Conservation (phyloP, 75 land plant genomes). For the Larix kaempferi region DNA sequence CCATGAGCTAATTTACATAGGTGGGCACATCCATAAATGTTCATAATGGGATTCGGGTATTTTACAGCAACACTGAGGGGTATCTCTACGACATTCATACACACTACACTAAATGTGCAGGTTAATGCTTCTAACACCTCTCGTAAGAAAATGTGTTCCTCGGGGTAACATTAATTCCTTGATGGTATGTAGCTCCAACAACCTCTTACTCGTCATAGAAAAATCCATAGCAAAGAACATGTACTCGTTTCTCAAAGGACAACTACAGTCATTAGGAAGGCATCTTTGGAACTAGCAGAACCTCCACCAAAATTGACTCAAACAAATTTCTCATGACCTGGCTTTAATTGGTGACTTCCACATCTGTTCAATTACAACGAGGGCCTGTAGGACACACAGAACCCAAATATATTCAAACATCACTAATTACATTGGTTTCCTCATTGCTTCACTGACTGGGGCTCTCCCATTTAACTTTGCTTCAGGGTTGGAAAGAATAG, state of each 20-base stretch:
- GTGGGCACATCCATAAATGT: background rate
- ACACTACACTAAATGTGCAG: background rate
- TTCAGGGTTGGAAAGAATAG: conserved; percentile 1
- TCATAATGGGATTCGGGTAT: background rate
- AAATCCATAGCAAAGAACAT: background rate
- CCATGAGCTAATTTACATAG: background rate
- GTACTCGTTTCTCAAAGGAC: background rate
- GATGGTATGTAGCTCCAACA: background rate
- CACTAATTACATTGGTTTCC: background rate
- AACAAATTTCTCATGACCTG: background rate
- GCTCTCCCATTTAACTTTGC: background rate
- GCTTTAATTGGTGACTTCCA: background rate
- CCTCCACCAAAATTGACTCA: background rate
- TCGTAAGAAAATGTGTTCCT: background rate
- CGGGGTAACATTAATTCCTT: background rate
- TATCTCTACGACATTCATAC: background rate
- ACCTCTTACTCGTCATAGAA: background rate
- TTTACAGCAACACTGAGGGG: conserved; percentile 1
- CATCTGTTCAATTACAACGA: background rate
- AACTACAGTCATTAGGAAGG: background rate
- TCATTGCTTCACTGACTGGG: background rate
- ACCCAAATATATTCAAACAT: background rate
- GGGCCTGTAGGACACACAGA: background rate
- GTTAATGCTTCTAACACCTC: background rate
- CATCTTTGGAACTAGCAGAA: background rate